These are phyloP conservation scores for Yamagishiella unicocca DNA, from an alignment of 139 green algal species.

Conservation along the genomic window DNA sequence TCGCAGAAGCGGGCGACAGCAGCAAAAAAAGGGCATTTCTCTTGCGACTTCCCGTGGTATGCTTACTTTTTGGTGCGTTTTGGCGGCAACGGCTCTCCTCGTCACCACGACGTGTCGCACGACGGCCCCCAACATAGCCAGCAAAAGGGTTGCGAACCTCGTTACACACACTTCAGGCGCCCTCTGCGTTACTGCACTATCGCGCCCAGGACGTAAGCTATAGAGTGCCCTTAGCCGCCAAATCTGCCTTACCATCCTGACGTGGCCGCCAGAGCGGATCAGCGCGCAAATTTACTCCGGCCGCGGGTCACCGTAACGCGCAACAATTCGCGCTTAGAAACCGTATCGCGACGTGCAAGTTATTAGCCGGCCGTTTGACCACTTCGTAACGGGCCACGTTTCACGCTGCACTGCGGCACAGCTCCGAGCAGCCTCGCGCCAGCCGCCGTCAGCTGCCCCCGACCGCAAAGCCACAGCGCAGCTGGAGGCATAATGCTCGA, in stretches of 20 bases:
- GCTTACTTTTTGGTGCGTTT: no score
- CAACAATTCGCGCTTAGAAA: not conserved
- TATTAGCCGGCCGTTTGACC: no score
- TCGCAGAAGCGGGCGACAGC: not conserved
- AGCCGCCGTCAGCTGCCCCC: no score
- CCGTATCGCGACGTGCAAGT: not conserved
- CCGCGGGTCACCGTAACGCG: not conserved
- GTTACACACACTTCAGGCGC: not conserved
- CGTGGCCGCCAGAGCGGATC: no score
- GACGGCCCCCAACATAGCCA: not conserved
- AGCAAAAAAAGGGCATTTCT: not conserved
- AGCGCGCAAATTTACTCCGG: not conserved
- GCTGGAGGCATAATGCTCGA: constrained; percentile 26
- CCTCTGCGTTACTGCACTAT: not conserved
- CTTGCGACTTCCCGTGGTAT: no score
- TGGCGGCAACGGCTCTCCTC: no score
- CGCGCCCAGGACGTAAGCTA: not conserved
- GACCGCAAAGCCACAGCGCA: not conserved
- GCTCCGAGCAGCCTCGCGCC: no score
- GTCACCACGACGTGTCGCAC: not conserved
- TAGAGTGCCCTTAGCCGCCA: not conserved
- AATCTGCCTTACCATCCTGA: not conserved
- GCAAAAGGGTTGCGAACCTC: not conserved
- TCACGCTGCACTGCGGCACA: no score
- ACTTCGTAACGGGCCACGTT: no score